Evolutionary conservation across 768 basidiomycete species (phyloP).

Genomic region (Sporobolomyces pararoseus): DNA sequence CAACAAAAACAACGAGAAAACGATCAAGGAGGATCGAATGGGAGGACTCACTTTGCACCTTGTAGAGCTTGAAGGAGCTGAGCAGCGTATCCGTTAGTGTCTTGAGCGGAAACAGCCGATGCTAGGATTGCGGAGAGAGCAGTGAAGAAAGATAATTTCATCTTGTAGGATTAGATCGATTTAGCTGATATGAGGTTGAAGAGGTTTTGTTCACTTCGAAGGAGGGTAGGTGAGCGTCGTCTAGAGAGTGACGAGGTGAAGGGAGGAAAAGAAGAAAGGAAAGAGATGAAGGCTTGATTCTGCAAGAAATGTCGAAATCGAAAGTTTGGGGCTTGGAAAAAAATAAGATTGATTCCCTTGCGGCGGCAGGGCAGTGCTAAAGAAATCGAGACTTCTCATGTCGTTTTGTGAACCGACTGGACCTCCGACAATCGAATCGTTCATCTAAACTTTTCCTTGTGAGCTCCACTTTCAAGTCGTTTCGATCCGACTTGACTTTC

Average conservation of each 20-base stretch:
- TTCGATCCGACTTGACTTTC: too few relatives aligned
- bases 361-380: too few relatives aligned
- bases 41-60: conserved; percentile 16
- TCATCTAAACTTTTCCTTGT: too few relatives aligned
- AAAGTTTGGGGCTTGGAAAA: not conserved
- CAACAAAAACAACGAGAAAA: not conserved
- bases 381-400: too few relatives aligned
- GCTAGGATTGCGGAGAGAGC: conserved; percentile 45
- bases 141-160: not conserved
- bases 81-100: conserved; percentile 46
- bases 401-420: too few relatives aligned
- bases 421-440: too few relatives aligned
- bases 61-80: conserved; percentile 47
- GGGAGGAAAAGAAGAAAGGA: not conserved
- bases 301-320: conserved; percentile 1
- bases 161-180: not conserved
- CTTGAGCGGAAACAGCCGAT: conserved; percentile 45
- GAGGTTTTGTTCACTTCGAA: not conserved
- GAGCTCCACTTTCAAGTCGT: too few relatives aligned
- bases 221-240: not conserved
- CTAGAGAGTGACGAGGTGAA: not conserved
- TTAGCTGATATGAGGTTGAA: not conserved
- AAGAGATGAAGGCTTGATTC: too few relatives aligned
- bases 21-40: not conserved
- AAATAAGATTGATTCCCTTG: too few relatives aligned